Evolutionary conservation across 352 stramenopile genomes (phyloP), one percentile per base, ranked within the genome.

Genomic region (Phytophthora sansomeana): DNA sequence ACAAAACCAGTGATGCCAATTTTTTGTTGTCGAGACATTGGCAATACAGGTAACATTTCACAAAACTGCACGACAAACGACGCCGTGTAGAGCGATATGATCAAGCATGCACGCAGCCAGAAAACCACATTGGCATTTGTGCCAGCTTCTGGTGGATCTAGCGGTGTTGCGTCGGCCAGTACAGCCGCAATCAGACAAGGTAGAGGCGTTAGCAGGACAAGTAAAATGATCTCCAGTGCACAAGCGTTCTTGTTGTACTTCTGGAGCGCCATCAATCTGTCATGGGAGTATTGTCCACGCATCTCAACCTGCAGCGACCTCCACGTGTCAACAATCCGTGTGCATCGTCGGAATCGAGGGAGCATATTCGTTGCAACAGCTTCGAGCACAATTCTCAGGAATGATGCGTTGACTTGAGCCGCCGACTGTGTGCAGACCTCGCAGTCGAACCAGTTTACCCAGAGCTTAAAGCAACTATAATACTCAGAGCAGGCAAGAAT

Each of bases 1-100:
- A 71, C 63, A n/a, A 71, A 52, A 19, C 26, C 32, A 4, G 55
- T 67, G 6, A 71, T 67, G 13, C 38, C 30, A 39, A 67, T 43
- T 30, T 46, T 43, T 1, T 49, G 56, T 26, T 5, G 16, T 44
- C 29, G 21, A 44, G 64, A 59, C 30, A 67, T 55, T 9, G 48
- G 38, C 14, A 64, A 10, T 6, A 10, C 35, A 4, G 54, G 54
- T 26, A 69, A 10, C 33, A 54, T 61, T 14, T 55, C 51, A 10
- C 52, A 28, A 26, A 50, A 65, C 32, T 63, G 36, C 11, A 52
- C 47, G 6, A 63, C 41, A 42, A 65, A 65, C 3, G 32, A 58
- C 0, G 55, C 3, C 4, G 60, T 63, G 29, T 50, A 69, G 4
- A 63, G 7, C 33, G 36, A 36, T 6, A 52, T 38, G n/a, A 46